These are phyloP conservation scores for Cystobasidium onofrii DNA, from an alignment of 768 basidiomycete genomes.

Conservation along the genomic window DNA sequence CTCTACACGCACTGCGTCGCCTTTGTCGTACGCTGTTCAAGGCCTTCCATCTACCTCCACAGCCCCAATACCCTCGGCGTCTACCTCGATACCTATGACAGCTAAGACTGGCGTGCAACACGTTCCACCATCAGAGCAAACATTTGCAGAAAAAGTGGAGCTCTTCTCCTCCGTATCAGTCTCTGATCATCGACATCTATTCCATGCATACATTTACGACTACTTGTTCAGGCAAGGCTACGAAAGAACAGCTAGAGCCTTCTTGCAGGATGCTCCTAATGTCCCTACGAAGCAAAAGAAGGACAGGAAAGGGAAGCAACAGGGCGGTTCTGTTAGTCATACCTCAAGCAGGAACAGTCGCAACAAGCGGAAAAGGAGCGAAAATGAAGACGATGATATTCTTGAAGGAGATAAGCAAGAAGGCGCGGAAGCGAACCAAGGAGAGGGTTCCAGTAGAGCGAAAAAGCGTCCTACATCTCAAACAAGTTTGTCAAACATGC, in stretches of 20 bases:
- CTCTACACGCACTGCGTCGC: neutral
- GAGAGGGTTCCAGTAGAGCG: neutral
- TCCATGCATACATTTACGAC: conserved; percentile 40
- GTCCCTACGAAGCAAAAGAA: neutral
- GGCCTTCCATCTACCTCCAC: neutral
- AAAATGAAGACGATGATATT: neutral
- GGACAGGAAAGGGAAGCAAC: neutral
- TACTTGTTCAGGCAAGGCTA: conserved; percentile 37
- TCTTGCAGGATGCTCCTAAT: conserved; percentile 28
- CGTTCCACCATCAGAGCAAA: neutral
- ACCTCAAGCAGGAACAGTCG: neutral
- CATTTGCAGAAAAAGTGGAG: conserved; percentile 1
- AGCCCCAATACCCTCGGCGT: neutral
- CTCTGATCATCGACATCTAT: conserved; percentile 13
- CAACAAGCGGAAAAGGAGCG: conserved; percentile 15
- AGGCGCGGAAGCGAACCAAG: neutral
- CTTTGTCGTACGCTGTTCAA: neutral
- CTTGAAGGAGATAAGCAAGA: neutral
- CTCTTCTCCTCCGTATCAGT: neutral
- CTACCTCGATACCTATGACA: neutral
- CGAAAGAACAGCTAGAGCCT: conserved; percentile 33
- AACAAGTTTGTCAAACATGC: neutral
- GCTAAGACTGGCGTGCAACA: neutral
- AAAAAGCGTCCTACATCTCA: neutral
- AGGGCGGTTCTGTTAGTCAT: neutral